phyloP scores from a whole-genome alignment of 176 grass and related monocot species.

The Pontederia crassipes region DNA sequence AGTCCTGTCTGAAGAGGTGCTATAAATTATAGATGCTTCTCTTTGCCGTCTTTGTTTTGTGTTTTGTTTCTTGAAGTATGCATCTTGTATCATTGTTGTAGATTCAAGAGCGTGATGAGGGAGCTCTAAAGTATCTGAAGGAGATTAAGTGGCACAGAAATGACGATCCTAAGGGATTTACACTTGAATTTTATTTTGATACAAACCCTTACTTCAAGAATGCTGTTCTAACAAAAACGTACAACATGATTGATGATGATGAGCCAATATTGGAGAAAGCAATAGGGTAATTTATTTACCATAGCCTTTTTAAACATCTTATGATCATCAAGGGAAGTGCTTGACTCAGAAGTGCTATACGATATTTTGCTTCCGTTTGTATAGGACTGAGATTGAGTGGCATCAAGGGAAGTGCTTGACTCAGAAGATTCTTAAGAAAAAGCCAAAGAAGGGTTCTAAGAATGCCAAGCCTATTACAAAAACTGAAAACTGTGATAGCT shows the following conservation, averaged over 20 bases:
- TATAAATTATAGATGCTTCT: background rate
- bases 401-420: constrained; percentile 10
- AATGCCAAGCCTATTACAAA: constrained; percentile 16
- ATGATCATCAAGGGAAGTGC: too few relatives aligned
- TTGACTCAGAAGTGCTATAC: too few relatives aligned
- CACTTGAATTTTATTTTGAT: constrained; percentile 17
- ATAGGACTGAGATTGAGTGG: constrained; percentile 15
- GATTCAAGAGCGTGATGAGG: constrained; percentile 19
- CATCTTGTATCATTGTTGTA: background rate
- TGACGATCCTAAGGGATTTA: constrained; percentile 15
- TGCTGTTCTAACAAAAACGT: constrained; percentile 6
- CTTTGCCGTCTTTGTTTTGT: background rate
- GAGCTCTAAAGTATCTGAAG: constrained; percentile 14
- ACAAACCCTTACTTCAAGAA: constrained; percentile 9
- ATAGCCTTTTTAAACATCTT: background rate
- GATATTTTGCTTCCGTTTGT: background rate
- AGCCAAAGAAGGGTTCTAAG: constrained; percentile 17
- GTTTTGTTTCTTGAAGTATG: background rate
- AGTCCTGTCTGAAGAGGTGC: constrained; percentile 6
- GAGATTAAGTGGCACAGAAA: constrained; percentile 13
- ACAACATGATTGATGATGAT: constrained; percentile 5
- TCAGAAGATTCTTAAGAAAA: constrained; percentile 15
- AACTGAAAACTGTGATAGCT: constrained; percentile 11
- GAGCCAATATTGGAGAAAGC: constrained; percentile 11
- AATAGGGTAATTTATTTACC: constrained; percentile 10